Base-by-base conservation (phyloP, 2,329 filamentous ascomycete genomes). In the Beauveria scarabaeidicola region DNA sequence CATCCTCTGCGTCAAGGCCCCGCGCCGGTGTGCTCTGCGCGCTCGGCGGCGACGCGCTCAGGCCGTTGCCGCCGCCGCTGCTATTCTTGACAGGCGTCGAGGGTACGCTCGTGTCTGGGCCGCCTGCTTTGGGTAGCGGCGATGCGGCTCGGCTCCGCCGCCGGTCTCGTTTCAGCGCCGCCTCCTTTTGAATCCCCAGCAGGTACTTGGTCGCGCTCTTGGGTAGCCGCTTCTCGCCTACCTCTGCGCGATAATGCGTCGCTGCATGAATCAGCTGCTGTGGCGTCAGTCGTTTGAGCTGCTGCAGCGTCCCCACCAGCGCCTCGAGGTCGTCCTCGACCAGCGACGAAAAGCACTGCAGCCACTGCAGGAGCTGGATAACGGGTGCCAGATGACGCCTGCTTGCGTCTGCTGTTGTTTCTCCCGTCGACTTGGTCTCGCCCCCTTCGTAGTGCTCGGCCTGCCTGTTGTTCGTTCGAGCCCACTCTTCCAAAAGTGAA, bases 381-480 rank as follows among this genome's bases (percentile, higher is more conserved):
- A 96, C 83, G 5, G 94, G 94, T 8, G 90, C 88, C 21, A 99
- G 80, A 71, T 99, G 93, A 62, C 87, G 83, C 64, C 91, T 83
- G 23, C 91, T 86, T 4, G 91, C 84, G 46, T 97, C 93, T 21
- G 94, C 81, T 0, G 90, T 97, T 56, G 85, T 89, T 70, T 97
- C 94, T 3, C 93, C 93, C 1, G 87, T 90, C 7, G 89, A 86
- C 19, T 82, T 88, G 73, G 90, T 92, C 57, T 93, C 92, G 19
- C 93, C 93, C 66, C 91, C 88, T 72, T 99, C 93, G 71, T 91
- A 97, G 73, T 97, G 93, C 69, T 97, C 94, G 1, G 94, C 91
- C 66, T 95, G 88, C 29, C 94, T 85, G 70, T 96, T 97, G 74
- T 99, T 99, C 17, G 84, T 82, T 32, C 93, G 83, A 1, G 94